Evolutionary conservation across 2,329 filamentous ascomycete genomes (phyloP).

Genomic region (Xylaria sp.): DNA sequence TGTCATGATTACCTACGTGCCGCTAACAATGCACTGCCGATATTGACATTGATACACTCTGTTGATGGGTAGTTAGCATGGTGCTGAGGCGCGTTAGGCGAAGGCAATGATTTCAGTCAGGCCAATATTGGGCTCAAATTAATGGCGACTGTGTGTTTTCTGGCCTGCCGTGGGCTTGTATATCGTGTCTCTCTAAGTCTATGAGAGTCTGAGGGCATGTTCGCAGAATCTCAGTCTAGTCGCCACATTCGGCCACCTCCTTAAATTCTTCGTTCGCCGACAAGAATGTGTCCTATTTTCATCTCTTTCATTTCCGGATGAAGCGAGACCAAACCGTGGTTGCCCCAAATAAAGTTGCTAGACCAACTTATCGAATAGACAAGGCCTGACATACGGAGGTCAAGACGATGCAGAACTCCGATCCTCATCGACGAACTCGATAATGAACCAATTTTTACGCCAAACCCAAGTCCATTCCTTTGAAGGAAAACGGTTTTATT

Average conservation of each 20-base stretch:
- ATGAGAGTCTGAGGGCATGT: conserved; percentile 45
- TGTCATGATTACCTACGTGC: conserved; percentile 2
- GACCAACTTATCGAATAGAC: conserved; percentile 8
- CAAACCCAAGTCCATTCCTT: conserved; percentile 20
- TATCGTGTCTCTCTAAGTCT: conserved; percentile 46
- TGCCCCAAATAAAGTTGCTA: conserved; percentile 15
- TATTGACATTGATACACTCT: not conserved
- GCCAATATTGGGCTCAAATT: conserved; percentile 27
- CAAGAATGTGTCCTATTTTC: not conserved
- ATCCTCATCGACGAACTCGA: conserved; percentile 13
- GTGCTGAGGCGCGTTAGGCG: conserved; percentile 1
- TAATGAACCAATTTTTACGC: conserved; percentile 21
- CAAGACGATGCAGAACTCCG: conserved; percentile 31
- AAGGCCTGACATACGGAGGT: conserved; percentile 5
- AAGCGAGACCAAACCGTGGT: conserved; percentile 6
- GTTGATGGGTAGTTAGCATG: not conserved
- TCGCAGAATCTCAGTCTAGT: conserved; percentile 47
- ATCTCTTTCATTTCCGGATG: not conserved
- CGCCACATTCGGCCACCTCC: conserved; percentile 12
- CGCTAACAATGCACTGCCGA: not conserved
- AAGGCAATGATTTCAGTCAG: not conserved
- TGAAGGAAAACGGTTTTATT: conserved; percentile 35
- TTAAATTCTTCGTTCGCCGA: not conserved
- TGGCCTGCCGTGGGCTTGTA: conserved; percentile 22
- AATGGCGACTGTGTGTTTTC: conserved; percentile 22